Percentiles rank a stretch among this genome's conserved stretches.
Evolutionary conservation across 2,329 filamentous ascomycete genomes (phyloP).

Genomic region (Myrmaecium sp.): DNA sequence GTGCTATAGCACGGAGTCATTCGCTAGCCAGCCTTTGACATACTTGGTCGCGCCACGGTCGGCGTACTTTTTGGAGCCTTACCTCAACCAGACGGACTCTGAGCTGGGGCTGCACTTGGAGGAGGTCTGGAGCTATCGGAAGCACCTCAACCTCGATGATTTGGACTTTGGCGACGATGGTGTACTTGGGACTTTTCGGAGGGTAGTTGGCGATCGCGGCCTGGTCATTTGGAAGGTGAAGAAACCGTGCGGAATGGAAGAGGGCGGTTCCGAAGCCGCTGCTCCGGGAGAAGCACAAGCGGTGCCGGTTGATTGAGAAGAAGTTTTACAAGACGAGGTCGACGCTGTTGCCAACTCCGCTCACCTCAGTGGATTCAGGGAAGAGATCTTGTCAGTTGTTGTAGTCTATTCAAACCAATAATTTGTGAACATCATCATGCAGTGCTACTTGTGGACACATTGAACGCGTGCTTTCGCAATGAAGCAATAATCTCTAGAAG

Average conservation of each 20-base stretch:
- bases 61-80: constrained; percentile 51
- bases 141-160: constrained; percentile 64
- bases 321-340: no score
- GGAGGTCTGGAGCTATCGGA: constrained; percentile 50
- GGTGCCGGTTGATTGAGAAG: no score
- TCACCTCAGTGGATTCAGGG: no score
- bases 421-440: no score
- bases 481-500: no score
- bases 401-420: no score
- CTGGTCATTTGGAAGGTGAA: constrained; percentile 27
- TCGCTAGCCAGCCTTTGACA: constrained; percentile 14
- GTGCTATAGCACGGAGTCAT: constrained; percentile 33
- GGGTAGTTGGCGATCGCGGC: constrained; percentile 40
- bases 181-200: constrained; percentile 49
- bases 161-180: constrained; percentile 65
- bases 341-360: no score
- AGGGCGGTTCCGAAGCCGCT: no score
- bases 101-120: constrained; percentile 29
- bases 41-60: constrained; percentile 55
- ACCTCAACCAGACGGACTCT: constrained; percentile 7
- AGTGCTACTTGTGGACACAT: no score
- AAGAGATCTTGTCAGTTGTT: no score
- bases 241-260: constrained; percentile 15
- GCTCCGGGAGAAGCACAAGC: no score
- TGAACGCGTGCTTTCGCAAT: no score